phyloP scores from a whole-genome alignment of 1,284 basidiomycete species.

The Irpex rosettiformis region DNA sequence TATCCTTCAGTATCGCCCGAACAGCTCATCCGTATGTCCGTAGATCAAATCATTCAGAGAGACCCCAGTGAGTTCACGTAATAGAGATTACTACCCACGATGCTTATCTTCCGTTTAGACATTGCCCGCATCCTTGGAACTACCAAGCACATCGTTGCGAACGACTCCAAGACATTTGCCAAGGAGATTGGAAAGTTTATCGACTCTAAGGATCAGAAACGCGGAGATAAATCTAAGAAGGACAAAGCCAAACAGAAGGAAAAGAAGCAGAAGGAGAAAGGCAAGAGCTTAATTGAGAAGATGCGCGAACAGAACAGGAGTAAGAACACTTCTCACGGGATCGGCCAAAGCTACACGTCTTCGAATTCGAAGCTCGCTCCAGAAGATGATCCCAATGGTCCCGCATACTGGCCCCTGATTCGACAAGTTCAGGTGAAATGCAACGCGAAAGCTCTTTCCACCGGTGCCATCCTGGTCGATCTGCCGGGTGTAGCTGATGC shows the following conservation, averaged over 20 bases:
- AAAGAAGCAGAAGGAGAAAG: constrained; percentile 36
- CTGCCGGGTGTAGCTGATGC: constrained; percentile 62
- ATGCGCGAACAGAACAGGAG: constrained; percentile 16
- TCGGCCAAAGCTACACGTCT: background rate
- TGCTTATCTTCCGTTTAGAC: constrained; percentile 23
- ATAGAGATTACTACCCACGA: constrained; percentile 36
- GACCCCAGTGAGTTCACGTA: too few species aligned
- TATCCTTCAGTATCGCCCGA: constrained; percentile 51
- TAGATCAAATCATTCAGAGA: constrained; percentile 45
- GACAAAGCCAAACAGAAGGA: constrained; percentile 36
- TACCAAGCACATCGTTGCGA: constrained; percentile 47
- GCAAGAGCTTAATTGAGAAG: constrained; percentile 23
- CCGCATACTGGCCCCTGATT: constrained; percentile 62
- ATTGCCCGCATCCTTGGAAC: constrained; percentile 45
- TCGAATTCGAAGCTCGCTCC: constrained; percentile 31
- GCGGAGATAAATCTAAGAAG: constrained; percentile 35
- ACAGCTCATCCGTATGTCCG: constrained; percentile 42
- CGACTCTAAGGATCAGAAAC: constrained; percentile 59
- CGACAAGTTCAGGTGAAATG: constrained; percentile 58
- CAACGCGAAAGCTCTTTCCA: constrained; percentile 45
- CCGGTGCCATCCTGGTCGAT: constrained; percentile 57
- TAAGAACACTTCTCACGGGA: constrained; percentile 23
- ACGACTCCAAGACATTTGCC: constrained; percentile 48
- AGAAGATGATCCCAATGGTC: constrained; percentile 30
- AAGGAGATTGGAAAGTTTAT: constrained; percentile 60